Evolutionary conservation across 768 basidiomycete genomes (phyloP), one percentile per base, ranked within the genome.

Genomic region (Hortiboletus campestris): DNA sequence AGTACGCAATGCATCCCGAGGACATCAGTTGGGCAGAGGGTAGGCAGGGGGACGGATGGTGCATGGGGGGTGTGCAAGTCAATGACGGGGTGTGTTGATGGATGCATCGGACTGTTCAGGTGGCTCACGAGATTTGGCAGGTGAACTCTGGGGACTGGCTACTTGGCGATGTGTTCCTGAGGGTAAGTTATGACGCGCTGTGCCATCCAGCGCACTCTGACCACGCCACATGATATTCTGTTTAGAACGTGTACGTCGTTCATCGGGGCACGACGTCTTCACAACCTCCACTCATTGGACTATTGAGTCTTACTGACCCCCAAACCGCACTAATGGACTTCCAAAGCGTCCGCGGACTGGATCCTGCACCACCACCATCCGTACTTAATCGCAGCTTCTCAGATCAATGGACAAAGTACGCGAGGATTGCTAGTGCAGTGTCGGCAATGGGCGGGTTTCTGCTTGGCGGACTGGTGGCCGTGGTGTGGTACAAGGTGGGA

Each of bases 121-220:
- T n/a, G 41, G 44, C 60, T 60, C 17, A 67, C 22, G 20, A 34
- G 13, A 38, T 4, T 31, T 28, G 25, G 28, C 56, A 80, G 78
- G 72, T 81, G n/a, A 72, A 75, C 58, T 79, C 80, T 13, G 81
- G 78, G 6, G 84, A 85, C 67, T 86, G 83, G 82, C 71, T 86
- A 6, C 72, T 84, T 19, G 84, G 83, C n/a, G 82, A 82, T 50
- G 72, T 76, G 17, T 84, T 83, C 53, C 72, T 85, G 52, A 74
- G 83, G 60, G 83, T 80, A 55, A 52, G 75, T 70, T 28, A 22
- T 1, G 22, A 32, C 4, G 22, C 13, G 17, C n/a, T 28, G 19
- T 32, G 17, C n/a, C 17, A 4, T 45, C 13, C 7, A 13, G 8
- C 12, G 12, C 3, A 3, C 57, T 59, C 25, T 55, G 44, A 58